Evolutionary conservation across 306 rosid species (phyloP), one percentile per base, ranked within the genome.

Genomic region (Canavalia ensiformis): DNA sequence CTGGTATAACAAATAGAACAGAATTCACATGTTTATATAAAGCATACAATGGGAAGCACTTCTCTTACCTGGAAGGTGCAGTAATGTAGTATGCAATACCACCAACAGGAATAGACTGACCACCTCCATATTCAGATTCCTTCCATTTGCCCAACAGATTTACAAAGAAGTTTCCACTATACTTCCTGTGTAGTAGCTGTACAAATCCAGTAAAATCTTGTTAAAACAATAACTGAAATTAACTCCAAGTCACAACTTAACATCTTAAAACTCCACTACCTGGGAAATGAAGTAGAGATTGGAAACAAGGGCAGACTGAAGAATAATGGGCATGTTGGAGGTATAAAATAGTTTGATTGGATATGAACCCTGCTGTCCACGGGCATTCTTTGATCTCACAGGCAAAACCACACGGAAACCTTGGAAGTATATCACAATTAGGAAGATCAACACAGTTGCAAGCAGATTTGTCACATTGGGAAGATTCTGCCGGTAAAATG

Each of bases 11-110:
- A 64, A 62, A 28, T 25, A 65, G 47, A 74, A 63, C 73, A 81
- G 35, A 68, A 71, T 84, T 84, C 25, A 28, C 6, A 13, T 30
- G 29, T 12, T 9, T 49, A 73, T 74, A 77, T 18, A 35, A 13
- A 18, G 37, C 55, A 42, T 68, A 45, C 7, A 1, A 33, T 10
- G 12, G 7, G 50, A 25, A 47, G 8, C 12, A 63, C 41, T n/a
- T 65, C 18, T 33, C 56, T 63, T 75, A 88, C 95, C 93, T 89
- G 46, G 93, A 85, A 6, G 95, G 90, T 28, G 91, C 86, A 4
- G 95, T 91, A 75, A 89, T 85, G 45, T 89, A 91, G 78, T 89
- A 91, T 6, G 95, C 92, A 52, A 91, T 82, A 78, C 95, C 95
- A 78, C 92, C 90, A 0, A 87, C 91, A 50, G 95, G 92, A 68